Percentiles rank a stretch among this genome's conserved stretches.
Conservation (phyloP, 164 flowering plant genomes). For the Stephania cephalantha region DNA sequence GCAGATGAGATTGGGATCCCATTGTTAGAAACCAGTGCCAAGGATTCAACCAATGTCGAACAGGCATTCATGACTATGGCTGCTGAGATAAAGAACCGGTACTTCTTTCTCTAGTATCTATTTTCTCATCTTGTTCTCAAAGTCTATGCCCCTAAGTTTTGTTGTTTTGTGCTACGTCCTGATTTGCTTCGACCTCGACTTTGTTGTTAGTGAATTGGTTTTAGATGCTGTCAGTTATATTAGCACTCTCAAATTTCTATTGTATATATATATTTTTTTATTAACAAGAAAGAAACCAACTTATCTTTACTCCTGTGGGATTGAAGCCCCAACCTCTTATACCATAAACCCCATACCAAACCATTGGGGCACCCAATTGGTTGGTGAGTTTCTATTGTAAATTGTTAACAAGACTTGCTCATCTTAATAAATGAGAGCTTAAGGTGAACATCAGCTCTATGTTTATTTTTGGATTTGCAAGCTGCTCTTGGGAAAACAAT, state of each 20-base stretch:
- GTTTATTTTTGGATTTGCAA: no score
- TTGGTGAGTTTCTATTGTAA: no score
- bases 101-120: not conserved
- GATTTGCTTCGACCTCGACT: not conserved
- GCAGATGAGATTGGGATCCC: conserved; percentile 38
- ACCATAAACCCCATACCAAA: no score
- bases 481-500: no score
- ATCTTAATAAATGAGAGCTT: no score
- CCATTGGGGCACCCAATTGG: no score
- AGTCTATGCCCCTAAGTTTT: not conserved
- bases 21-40: conserved; percentile 35
- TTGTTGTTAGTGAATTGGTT: not conserved
- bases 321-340: no score
- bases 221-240: not conserved
- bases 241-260: not conserved
- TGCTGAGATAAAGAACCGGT: conserved; percentile 34
- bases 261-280: no score
- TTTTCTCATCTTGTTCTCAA: not conserved
- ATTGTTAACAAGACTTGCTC: no score
- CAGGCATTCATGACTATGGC: conserved; percentile 38
- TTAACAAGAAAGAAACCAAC: no score
- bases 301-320: no score
- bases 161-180: not conserved
- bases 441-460: no score
- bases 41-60: conserved; percentile 32